Base-by-base conservation (phyloP, 2,329 filamentous ascomycete species). In the Fusarium sublunatum region DNA sequence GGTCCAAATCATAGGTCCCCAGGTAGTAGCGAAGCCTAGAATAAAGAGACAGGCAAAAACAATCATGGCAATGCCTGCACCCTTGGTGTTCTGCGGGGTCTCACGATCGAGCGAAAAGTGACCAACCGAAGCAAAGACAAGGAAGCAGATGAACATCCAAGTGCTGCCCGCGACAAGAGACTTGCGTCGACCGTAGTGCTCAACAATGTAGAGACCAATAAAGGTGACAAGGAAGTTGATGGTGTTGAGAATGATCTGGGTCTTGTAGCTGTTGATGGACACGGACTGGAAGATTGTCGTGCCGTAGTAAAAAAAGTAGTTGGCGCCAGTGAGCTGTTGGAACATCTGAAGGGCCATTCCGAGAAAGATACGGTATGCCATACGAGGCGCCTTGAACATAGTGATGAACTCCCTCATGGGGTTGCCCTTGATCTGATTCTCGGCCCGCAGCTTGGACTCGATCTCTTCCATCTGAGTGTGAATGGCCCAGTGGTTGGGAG, bases 141-240 rank as follows among this genome's bases (percentile, higher is more conserved):
- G 73, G 78, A 90, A 88, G 73, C 86, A 89, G 11, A 79, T 61
- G 19, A 80, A 81, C 82, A 84, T 84, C 84, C 87, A 88, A 1
- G 84, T 72, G 4, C 85, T 84, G n/a, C 88, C 88, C 0, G 76
- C 72, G 42, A 90, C 85, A 2, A 91, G 78, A 3, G 85, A 87
- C 64, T 83, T 83, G 44, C 88, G 84, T 7, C 88, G 86, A 53
- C 88, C 88, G 42, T 83, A 87, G 58, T 87, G 82, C 72, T 91
- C 87, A 12, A 91, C 86, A n/a, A 91, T 78, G 70, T 87, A 91
- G n/a, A 91, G 78, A 50, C 88, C 88, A 24, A 85, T 81, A 63
- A 91, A 87, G 7, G 89, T 91, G 59, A 85, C 86, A 47, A 81
- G 78, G 10, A 91, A 88, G 70, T 91, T 91, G 67, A 91, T 88